Evolutionary conservation across 1,284 basidiomycete species (phyloP), one percentile per base, ranked within the genome.

Genomic region (Xerocomus nothofagi): DNA sequence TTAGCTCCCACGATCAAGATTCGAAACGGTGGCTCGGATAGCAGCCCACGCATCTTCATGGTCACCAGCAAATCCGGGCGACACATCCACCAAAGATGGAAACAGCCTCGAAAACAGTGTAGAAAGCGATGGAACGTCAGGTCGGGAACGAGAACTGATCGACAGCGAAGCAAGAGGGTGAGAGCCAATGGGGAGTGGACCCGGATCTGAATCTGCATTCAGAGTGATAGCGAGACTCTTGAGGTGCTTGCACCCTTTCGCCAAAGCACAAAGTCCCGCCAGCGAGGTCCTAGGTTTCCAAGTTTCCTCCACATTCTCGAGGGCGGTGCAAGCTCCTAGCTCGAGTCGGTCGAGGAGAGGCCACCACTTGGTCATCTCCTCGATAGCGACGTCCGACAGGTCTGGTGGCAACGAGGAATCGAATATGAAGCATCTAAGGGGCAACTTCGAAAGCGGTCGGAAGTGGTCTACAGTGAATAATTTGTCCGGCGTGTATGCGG

Each of bases 301-400:
- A 18, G 46, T 47, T n/a, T 51, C 47, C n/a, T 56, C 54, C 12
- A 26, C 42, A 17, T 57, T 61, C 39, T 66, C 59, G 32, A 62
- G 56, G 5, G 62, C 64, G 26, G 58, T 58, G 3, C 63, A 47
- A 2, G 65, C 59, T 2, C 77, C 76, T 4, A 81, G 58, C 51
- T 79, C 70, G 38, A 82, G 71, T 45, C 70, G 65, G 27, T 69
- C 61, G 15, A 82, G 66, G 27, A 58, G 47, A 14, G 76, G 76
- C 77, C 76, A 77, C 72, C 73, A 78, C n/a, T 51, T 60, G 11
- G 69, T 57, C 44, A 80, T 57, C 41, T 65, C 60, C 31, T 65
- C 71, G 20, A 80, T 55, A 38, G 75, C 74, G 17, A 57, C 31
- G 54, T 81, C 76, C n/a, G 57, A 63, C 17, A 80, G 49, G 40